These are phyloP conservation scores for Chiua sp. DNA, from an alignment of 1,284 basidiomycete species.

Conservation along the genomic window DNA sequence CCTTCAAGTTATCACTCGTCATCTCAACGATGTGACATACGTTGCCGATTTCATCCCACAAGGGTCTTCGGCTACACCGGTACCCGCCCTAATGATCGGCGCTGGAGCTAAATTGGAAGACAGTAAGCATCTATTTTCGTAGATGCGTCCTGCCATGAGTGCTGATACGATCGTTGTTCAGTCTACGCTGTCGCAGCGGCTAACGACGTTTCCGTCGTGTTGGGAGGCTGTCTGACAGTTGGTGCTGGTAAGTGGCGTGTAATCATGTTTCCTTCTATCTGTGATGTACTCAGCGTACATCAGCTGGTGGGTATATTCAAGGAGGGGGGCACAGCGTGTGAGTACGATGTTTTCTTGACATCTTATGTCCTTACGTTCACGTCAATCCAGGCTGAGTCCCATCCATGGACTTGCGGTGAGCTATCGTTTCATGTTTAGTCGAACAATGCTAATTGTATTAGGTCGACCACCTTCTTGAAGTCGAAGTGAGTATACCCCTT, in stretches of 20 bases:
- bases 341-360: slow-evolving; percentile 2
- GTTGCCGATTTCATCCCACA: slow-evolving; percentile 23
- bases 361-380: neutral
- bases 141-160: neutral
- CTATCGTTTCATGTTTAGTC: neutral
- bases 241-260: slow-evolving; percentile 15
- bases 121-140: slow-evolving; percentile 13
- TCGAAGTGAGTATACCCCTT: slow-evolving; percentile 12
- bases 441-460: slow-evolving; percentile 2
- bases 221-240: slow-evolving; percentile 25
- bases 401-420: slow-evolving; percentile 27
- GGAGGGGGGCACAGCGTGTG: slow-evolving; percentile 31
- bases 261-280: neutral
- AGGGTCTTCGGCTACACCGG: slow-evolving; percentile 20
- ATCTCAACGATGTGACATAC: slow-evolving; percentile 20
- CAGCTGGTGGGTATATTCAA: slow-evolving; percentile 29
- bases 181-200: slow-evolving; percentile 19
- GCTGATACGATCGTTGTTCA: neutral
- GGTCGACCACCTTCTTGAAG: slow-evolving; percentile 23
- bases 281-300: neutral
- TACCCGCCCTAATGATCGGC: slow-evolving; percentile 24
- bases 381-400: slow-evolving; percentile 15
- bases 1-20: slow-evolving; percentile 31
- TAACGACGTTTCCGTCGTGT: slow-evolving; percentile 16
- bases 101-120: slow-evolving; percentile 20